Conservation (phyloP, 331 rosid genomes). For the Malus hybrid region DNA sequence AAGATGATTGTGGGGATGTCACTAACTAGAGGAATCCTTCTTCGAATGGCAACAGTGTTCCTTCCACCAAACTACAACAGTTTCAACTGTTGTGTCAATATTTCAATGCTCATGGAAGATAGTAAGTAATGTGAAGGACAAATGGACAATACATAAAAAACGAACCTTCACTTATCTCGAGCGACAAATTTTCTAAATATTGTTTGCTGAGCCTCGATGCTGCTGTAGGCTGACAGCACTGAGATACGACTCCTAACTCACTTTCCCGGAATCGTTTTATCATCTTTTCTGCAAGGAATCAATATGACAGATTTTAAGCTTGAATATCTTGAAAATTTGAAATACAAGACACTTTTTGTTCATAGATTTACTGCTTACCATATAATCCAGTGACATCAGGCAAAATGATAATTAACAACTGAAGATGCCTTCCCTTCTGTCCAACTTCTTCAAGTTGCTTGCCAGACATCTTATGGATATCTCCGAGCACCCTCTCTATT, state of each 20-base stretch:
- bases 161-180: conserved; percentile 51
- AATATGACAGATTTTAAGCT: background rate
- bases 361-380: conserved; percentile 14
- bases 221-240: conserved; percentile 39
- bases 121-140: too few relatives aligned
- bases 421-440: conserved; percentile 8
- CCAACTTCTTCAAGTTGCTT: background rate
- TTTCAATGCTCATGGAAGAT: too few relatives aligned
- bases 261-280: conserved; percentile 41
- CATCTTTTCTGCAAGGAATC: conserved; percentile 11
- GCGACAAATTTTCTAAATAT: conserved; percentile 45
- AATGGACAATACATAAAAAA: too few relatives aligned
- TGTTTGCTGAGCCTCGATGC: conserved; percentile 18
- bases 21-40: conserved; percentile 23
- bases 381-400: conserved; percentile 39
- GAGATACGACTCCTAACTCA: conserved; percentile 44
- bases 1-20: conserved; percentile 39
- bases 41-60: conserved; percentile 32
- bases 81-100: background rate
- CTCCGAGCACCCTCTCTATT: conserved; percentile 17
- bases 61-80: conserved; percentile 40
- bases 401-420: conserved; percentile 35
- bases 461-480: conserved; percentile 11
- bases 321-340: background rate
- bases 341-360: background rate